These are phyloP conservation scores for Floccularia luteovirens DNA, from an alignment of 768 basidiomycete species.

Conservation along the genomic window DNA sequence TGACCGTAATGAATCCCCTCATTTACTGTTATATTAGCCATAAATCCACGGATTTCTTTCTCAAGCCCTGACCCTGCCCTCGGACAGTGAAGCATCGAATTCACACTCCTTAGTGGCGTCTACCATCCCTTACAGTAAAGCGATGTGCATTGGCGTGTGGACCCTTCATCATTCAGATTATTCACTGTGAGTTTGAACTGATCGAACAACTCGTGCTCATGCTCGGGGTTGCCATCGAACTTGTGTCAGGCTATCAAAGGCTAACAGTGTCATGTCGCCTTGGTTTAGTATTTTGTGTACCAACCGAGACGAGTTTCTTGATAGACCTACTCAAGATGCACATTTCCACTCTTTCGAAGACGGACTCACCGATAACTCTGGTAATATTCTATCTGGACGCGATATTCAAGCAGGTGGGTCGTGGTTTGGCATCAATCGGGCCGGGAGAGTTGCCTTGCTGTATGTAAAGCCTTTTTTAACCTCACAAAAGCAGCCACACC, in stretches of 20 bases:
- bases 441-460: slow-evolving; percentile 68
- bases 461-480: slow-evolving; percentile 31
- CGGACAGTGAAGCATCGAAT: slow-evolving; percentile 11
- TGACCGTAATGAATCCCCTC: slow-evolving; percentile 8
- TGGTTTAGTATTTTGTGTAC: slow-evolving; percentile 57
- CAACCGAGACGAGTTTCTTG: slow-evolving; percentile 72
- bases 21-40: slow-evolving; percentile 12
- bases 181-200: slow-evolving; percentile 52
- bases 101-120: slow-evolving; percentile 9
- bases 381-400: slow-evolving; percentile 61
- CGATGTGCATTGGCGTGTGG: slow-evolving; percentile 79
- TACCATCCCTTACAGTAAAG: slow-evolving; percentile 6
- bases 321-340: slow-evolving; percentile 58
- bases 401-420: slow-evolving; percentile 72
- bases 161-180: slow-evolving; percentile 71
- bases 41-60: slow-evolving; percentile 22
- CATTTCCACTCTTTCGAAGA: slow-evolving; percentile 60
- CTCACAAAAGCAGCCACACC: slow-evolving; percentile 7
- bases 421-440: slow-evolving; percentile 68
- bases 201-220: slow-evolving; percentile 8
- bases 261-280: not conserved
- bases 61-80: slow-evolving; percentile 11
- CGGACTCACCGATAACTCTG: slow-evolving; percentile 15
- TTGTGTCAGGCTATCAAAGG: not conserved
- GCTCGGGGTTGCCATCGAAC: not conserved